Conservation (phyloP, 345 rosid species). For the Moricandia moricandioides region DNA sequence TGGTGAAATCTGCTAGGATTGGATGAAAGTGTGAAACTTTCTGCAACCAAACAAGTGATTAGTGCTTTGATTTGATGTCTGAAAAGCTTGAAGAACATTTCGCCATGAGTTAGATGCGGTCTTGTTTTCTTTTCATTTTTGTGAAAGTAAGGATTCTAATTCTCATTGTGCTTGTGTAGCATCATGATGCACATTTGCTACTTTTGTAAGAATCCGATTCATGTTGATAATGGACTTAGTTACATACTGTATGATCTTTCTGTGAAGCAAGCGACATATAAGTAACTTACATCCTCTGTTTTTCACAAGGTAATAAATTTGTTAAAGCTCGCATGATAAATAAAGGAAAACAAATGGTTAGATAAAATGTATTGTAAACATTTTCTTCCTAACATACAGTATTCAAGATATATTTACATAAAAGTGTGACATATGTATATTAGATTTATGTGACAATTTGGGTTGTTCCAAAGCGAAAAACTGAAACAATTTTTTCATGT, state of each 20-base stretch:
- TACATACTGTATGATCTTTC: neutral
- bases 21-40: neutral
- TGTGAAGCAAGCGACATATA: neutral
- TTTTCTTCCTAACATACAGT: slow-evolving; percentile 13
- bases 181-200: neutral
- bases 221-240: neutral
- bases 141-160: neutral
- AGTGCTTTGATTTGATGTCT: neutral
- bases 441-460: slow-evolving; percentile 21
- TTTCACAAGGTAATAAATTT: neutral
- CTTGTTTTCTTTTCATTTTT: neutral
- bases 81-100: neutral
- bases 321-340: neutral
- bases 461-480: slow-evolving; percentile 5
- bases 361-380: neutral
- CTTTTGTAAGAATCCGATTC: neutral
- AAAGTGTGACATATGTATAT: slow-evolving; percentile 18
- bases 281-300: no score
- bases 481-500: neutral
- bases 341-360: neutral
- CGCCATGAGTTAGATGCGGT: slow-evolving; percentile 2
- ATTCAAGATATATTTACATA: slow-evolving; percentile 21
- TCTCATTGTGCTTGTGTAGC: neutral
- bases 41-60: neutral
- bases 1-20: neutral